Evolutionary conservation across 2,329 filamentous ascomycete species (phyloP).

Genomic region (Tolypocladium sp.): DNA sequence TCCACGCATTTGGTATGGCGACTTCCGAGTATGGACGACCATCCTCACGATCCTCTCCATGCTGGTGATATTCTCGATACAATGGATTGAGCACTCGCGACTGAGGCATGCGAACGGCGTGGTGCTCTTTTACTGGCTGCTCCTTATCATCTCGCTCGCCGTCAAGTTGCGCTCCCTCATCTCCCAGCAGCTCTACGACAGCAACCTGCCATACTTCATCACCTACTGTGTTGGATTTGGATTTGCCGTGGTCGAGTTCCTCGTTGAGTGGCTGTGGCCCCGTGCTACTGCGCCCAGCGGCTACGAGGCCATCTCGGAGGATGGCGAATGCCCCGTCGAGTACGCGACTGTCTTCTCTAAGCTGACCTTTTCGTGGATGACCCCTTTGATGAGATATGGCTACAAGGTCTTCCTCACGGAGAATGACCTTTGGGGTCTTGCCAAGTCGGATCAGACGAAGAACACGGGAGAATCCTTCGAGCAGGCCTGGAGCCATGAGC

Average conservation of each 20-base stretch:
- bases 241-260: conserved; percentile 61
- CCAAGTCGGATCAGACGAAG: conserved; percentile 69
- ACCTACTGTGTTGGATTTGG: conserved; percentile 65
- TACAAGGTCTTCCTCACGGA: conserved; percentile 90
- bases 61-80: conserved; percentile 64
- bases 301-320: conserved; percentile 48
- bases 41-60: conserved; percentile 63
- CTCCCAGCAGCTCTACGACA: conserved; percentile 62
- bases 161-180: conserved; percentile 83
- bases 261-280: conserved; percentile 80
- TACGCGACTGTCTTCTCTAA: conserved; percentile 91
- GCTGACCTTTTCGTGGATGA: conserved; percentile 97
- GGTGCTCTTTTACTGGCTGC: conserved; percentile 85
- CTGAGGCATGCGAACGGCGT: conserved; percentile 80
- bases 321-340: conserved; percentile 65
- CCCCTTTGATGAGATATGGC: conserved; percentile 89
- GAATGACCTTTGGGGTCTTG: conserved; percentile 89
- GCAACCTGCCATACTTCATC: conserved; percentile 65
- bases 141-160: conserved; percentile 67
- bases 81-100: conserved; percentile 80
- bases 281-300: conserved; percentile 52
- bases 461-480: conserved; percentile 63
- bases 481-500: conserved; percentile 66
- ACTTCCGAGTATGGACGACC: conserved; percentile 82
- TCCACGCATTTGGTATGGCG: conserved; percentile 60